phyloP scores from a whole-genome alignment of 139 green algal species.

The Tetradesmus lagerheimii region DNA sequence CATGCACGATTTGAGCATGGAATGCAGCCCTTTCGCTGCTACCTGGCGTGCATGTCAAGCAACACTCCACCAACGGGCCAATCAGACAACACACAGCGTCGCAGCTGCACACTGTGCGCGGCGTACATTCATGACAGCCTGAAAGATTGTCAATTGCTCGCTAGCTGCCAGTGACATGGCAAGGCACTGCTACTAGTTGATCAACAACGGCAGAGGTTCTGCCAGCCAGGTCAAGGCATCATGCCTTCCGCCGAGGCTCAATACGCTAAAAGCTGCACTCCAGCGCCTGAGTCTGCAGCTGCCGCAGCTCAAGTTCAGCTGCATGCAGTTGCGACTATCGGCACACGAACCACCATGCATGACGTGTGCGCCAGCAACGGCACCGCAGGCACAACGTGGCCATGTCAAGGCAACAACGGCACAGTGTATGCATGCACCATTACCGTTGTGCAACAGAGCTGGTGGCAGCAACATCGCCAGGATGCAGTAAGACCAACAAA shows the following conservation, averaged over 20 bases:
- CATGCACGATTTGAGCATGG: not conserved
- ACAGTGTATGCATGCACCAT: not conserved
- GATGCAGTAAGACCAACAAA: not conserved
- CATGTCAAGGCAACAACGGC: not conserved
- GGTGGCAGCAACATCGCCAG: too few species aligned
- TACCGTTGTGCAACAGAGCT: not conserved
- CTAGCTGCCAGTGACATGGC: too few species aligned
- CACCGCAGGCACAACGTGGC: not conserved
- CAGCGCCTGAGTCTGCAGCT: too few species aligned
- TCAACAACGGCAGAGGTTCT: too few species aligned
- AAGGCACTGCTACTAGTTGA: too few species aligned
- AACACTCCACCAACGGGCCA: too few species aligned
- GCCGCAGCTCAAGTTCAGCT: too few species aligned
- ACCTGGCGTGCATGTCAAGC: too few species aligned
- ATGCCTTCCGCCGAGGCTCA: too few species aligned
- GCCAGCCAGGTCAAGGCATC: not conserved
- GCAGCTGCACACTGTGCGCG: not conserved
- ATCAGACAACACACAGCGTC: too few species aligned
- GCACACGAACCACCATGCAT: not conserved
- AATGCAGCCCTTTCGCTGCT: not conserved
- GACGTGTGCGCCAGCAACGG: too few species aligned
- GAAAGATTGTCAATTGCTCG: not conserved
- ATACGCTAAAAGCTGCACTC: too few species aligned
- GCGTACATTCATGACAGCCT: not conserved
- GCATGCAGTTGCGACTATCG: not conserved